Evolutionary conservation across 176 grass and related monocot species (phyloP), one percentile per base, ranked within the genome.

Genomic region (Oryza nivara): DNA sequence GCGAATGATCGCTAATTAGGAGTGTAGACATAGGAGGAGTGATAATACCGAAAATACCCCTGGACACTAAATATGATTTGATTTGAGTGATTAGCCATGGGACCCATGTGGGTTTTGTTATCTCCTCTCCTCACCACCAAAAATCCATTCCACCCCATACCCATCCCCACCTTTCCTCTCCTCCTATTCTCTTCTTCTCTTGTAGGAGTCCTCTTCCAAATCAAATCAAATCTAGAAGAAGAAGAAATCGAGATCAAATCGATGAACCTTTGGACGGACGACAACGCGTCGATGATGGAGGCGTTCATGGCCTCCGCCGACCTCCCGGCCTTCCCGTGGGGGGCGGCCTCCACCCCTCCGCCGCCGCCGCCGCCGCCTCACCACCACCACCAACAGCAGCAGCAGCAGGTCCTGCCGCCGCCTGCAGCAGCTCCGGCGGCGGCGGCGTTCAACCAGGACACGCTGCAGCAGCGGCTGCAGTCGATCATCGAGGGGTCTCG

Each of bases 281-380:
- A 98, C 66, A 92, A 92, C 93, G 83, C 80, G 40, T 88, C 93
- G 85, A 92, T 92, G 87, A 98, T 98, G 96, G 96, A 98, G 92
- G 93, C 91, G 80, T 98, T 98, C 89, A 89, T 92, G 76, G 85
- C 92, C 60, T 84, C 91, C 77, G 72, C 90, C 67, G 95, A 97
- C 67, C 75, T 97, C 20, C 82, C 90, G 1, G 61, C 82, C 68
- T 91, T 91, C 77, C 88, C 89, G 5, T 95, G 91, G 96, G 86
- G 63, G 6, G 14, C 68, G 56, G 88, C 72, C 26, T 51, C 75
- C 11, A 40, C 71, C 17, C 36, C 66, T 0, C 32, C 72, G 0
- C 54, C 65, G 3, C 58, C 9, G 30, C 30, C 30, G 30, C 30
- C 47, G 19, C 38, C 41, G 3, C 58, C 9, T 73, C 83, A 12